Evolutionary conservation across 176 grass and related monocot genomes (phyloP).

Genomic region (Cenchrus fungigraminus): DNA sequence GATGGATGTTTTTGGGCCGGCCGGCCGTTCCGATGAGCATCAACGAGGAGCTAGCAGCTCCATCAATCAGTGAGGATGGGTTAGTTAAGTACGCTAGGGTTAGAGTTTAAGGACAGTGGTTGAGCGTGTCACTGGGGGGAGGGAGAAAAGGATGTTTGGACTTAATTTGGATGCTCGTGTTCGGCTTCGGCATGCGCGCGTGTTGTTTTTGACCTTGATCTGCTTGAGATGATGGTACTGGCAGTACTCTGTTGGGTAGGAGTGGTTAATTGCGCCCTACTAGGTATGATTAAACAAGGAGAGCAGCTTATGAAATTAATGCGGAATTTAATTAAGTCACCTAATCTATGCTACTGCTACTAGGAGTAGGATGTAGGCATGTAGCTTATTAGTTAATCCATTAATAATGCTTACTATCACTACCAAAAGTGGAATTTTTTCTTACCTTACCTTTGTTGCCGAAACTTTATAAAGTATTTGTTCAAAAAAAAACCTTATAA

Average conservation of each 20-base stretch:
- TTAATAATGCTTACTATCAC: too few relatives aligned
- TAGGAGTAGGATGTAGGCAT: not conserved
- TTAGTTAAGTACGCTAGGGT: not conserved
- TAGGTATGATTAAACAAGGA: conserved; percentile 8
- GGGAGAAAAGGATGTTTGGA: not conserved
- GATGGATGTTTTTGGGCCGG: not conserved
- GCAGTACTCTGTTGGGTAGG: not conserved
- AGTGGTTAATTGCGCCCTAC: not conserved
- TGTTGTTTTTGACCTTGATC: conserved; percentile 39
- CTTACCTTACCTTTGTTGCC: too few relatives aligned
- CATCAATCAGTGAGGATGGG: conserved; percentile 5
- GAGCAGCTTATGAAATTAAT: conserved; percentile 30
- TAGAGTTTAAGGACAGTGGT: not conserved
- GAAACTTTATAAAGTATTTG: too few relatives aligned
- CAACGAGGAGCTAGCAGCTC: not conserved
- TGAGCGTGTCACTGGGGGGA: not conserved
- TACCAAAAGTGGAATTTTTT: too few relatives aligned
- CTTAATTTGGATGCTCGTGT: not conserved
- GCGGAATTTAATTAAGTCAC: conserved; percentile 8
- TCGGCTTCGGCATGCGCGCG: not conserved
- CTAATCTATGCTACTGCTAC: not conserved
- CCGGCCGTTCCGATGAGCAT: not conserved
- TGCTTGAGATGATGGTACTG: conserved; percentile 18
- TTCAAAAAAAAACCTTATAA: too few relatives aligned
- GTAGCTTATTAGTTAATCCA: not conserved